Evolutionary conservation across 495 filamentous ascomycete genomes (phyloP).

Genomic region (Hypoxylon cercidicola): DNA sequence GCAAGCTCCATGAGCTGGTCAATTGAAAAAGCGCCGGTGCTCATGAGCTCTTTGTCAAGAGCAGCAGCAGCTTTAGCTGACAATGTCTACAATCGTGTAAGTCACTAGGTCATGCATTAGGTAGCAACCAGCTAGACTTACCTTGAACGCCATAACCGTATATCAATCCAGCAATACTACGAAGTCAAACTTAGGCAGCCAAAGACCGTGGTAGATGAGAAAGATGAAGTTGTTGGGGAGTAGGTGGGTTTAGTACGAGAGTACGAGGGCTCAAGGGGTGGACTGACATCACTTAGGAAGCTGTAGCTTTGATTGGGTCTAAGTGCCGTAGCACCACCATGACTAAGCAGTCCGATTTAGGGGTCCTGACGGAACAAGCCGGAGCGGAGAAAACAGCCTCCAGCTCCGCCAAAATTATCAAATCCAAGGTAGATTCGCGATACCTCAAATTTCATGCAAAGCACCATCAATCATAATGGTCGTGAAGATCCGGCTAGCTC

Average conservation of each 20-base stretch:
- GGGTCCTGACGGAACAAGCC: conserved; percentile 31
- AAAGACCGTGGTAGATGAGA: not conserved
- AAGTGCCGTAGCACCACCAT: conserved; percentile 25
- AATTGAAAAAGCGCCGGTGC: conserved; percentile 87
- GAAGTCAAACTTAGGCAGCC: not conserved
- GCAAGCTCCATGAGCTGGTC: conserved; percentile 98
- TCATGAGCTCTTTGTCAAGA: conserved; percentile 95
- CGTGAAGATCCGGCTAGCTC: conserved; percentile 88
- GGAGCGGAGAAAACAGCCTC: conserved; percentile 45
- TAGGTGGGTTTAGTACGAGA: conserved; percentile 13
- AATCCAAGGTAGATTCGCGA: conserved; percentile 16
- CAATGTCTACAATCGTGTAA: conserved; percentile 70
- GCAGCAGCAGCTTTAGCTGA: conserved; percentile 86
- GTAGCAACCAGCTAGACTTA: conserved; percentile 31
- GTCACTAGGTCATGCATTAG: conserved; percentile 10
- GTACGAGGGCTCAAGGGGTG: not conserved
- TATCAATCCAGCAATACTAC: not conserved
- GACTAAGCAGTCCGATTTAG: conserved; percentile 1
- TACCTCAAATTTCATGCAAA: not conserved
- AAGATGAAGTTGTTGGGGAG: conserved; percentile 3
- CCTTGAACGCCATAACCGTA: conserved; percentile 59
- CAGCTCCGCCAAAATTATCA: conserved; percentile 45
- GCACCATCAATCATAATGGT: conserved; percentile 71
- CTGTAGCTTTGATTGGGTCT: conserved; percentile 30
- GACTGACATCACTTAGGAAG: conserved; percentile 46